Evolutionary conservation across 1,139 yeast genomes (phyloP), one percentile per base, ranked within the genome.

Genomic region (Suhomyces ambrosiae): DNA sequence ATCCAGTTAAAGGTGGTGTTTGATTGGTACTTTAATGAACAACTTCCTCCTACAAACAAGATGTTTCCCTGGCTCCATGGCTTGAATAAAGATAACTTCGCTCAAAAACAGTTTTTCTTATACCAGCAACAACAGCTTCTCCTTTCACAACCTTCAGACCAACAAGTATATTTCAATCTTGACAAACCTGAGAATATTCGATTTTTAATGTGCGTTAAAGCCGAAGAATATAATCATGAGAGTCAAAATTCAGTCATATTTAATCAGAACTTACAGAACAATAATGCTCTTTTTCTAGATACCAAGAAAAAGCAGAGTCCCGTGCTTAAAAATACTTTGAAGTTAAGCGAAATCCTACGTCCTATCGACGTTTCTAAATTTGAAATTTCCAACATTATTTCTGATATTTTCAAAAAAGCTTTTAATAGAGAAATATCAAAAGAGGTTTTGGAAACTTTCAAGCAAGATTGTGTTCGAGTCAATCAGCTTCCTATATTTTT

Each of bases 41-140:
- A 79, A 1, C 63, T 88, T 24, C 96, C 96, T 0, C 78, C 74
- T 2, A 82, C 92, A 10, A 74, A 68, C 18, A 58, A 54, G 7
- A 78, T 89, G 73, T 90, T 89, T 52, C 97, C 97, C 1, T 89
- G 97, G 97, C 69, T 87, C 28, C 96, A 89, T 56, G 95, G 96
- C 0, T 61, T 80, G 16, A 79, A 78, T 47, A 60, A 56, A 23
- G 74, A 69, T 27, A 78, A 78, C 50, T 65, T 64, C 45, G 76
- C 81, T 3, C 83, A 78, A 49, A 58, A 69, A 29, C 64, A 61
- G 35, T 71, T 64, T 46, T 71, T 71, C 44, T 44, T 61, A 11
- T 55, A 57, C 33, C 71, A 65, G 38, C 61, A 55, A 37, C 60
- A 51, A 25, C 47, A 44, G 19, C 43, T 44, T 26, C 30, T 27